Evolutionary conservation across 1,284 basidiomycete genomes (phyloP).

Genomic region (Lentinula novae-zelandiae): DNA sequence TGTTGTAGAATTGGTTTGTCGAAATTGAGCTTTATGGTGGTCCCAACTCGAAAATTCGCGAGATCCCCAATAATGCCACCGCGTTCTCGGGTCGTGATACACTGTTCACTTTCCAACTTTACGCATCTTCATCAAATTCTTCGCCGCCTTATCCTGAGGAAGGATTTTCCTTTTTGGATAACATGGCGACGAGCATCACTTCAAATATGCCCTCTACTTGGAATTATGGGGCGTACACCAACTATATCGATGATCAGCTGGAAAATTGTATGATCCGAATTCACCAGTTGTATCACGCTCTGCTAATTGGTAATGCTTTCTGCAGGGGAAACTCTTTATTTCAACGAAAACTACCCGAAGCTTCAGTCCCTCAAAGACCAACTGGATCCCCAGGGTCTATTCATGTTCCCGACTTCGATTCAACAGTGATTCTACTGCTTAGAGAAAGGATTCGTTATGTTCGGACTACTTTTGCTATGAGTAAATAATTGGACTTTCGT

Average conservation of each 20-base stretch:
- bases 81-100: constrained; percentile 24
- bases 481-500: no score
- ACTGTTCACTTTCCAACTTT: constrained; percentile 25
- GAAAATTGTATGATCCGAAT: constrained; percentile 12
- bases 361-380: constrained; percentile 8
- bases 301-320: not conserved
- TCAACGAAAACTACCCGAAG: constrained; percentile 7
- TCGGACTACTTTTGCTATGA: not conserved
- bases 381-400: constrained; percentile 6
- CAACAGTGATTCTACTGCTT: not conserved
- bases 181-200: constrained; percentile 13
- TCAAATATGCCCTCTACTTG: constrained; percentile 14
- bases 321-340: constrained; percentile 15
- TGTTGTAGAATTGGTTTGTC: constrained; percentile 21
- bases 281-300: not conserved
- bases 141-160: constrained; percentile 20
- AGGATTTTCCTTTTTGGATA: constrained; percentile 23
- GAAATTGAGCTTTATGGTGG: constrained; percentile 25
- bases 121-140: constrained; percentile 22
- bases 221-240: constrained; percentile 18
- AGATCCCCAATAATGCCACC: constrained; percentile 19
- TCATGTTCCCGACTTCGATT: constrained; percentile 11
- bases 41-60: constrained; percentile 22
- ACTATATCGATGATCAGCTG: constrained; percentile 16
- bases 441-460: no score